Evolutionary conservation across 441 rosid species (phyloP).

Genomic region (Eruca vesicaria): DNA sequence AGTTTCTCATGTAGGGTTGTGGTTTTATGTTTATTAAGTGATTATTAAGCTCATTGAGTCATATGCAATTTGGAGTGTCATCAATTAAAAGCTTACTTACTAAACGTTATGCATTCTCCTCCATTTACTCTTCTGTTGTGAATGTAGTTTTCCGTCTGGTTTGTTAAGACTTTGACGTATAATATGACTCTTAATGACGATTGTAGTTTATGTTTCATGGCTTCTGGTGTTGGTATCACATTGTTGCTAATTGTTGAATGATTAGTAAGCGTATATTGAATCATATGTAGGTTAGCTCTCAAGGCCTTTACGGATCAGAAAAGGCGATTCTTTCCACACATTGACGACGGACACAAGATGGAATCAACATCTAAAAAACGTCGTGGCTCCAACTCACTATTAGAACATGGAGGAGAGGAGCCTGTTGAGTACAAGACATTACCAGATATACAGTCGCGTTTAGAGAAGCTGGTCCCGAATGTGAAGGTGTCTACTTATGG

Average conservation of each 20-base stretch:
- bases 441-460: slow-evolving; percentile 54
- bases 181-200: background rate
- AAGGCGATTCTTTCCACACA: slow-evolving; percentile 76
- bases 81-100: background rate
- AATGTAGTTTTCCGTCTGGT: background rate
- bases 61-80: background rate
- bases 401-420: slow-evolving; percentile 45
- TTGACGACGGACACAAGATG: slow-evolving; percentile 50
- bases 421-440: slow-evolving; percentile 56
- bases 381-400: slow-evolving; percentile 36
- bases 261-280: too few relatives aligned
- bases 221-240: too few relatives aligned
- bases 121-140: background rate
- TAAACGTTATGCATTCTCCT: background rate
- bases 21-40: background rate
- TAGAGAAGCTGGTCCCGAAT: slow-evolving; percentile 67
- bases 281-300: slow-evolving; percentile 65
- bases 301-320: slow-evolving; percentile 94
- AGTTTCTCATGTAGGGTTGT: background rate
- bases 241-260: too few relatives aligned
- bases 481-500: slow-evolving; percentile 72
- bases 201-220: background rate
- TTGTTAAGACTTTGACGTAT: background rate
- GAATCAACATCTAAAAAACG: slow-evolving; percentile 57
- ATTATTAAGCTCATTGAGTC: background rate